Evolutionary conservation across 441 rosid genomes (phyloP), one percentile per base, ranked within the genome.

Genomic region (Gossypium schwendimanii): DNA sequence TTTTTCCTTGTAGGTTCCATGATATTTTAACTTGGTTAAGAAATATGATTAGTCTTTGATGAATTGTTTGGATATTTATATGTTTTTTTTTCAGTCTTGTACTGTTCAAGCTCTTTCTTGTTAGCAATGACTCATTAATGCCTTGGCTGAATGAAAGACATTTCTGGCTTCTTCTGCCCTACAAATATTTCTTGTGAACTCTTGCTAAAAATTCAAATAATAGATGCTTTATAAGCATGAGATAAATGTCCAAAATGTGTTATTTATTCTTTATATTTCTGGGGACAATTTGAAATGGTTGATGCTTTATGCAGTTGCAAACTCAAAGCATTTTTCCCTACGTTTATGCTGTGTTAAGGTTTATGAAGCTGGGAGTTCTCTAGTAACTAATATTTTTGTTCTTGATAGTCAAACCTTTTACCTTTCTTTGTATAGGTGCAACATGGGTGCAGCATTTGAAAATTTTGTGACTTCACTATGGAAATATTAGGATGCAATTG

Each of bases 1-100:
- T 90, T 88, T 89, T 95, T 82, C 85, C 98, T 95, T 81, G 99
- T 95, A 89, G 79, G 98, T 91, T 76, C 78, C 77, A 70, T 84
- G 77, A 75, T 73, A 72, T 66, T 77, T 77, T 84, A 52, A 31
- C 73, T 73, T 81, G 73, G 70, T 76, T 72, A 55, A 39, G 45
- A 39, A 9, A 39, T 39, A 65, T 72, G 69, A 62, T 59, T 63
- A 54, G 75, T 73, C 70, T 79, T 60, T 70, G 62, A 53, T 33
- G 18, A 31, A 36, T 54, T 4, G n/a, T 73, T 47, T 47, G 9
- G 15, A 63, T 63, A 66, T 70, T 72, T 60, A 52, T 60, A 69
- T 50, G 47, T 54, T 26, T 24, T 41, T 80, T 62, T 61, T 70
- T 69, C 17, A 49, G 28, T 58, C 49, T 33, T 63, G 41, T 21